Conservation (phyloP, 768 basidiomycete species). For the Chalciporus chontae region DNA sequence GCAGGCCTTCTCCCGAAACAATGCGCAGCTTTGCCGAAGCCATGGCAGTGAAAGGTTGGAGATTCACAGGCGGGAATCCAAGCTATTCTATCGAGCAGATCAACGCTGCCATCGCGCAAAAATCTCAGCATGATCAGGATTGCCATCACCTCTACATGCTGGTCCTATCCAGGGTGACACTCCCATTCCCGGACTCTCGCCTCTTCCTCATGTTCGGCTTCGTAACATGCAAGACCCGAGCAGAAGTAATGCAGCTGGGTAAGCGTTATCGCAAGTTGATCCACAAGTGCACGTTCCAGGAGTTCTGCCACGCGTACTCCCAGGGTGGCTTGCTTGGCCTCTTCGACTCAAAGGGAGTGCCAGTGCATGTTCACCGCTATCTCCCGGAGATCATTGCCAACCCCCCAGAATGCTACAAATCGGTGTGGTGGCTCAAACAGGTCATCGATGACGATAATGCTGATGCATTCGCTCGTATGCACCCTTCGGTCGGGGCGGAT, state of each 20-base stretch:
- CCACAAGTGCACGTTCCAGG: constrained; percentile 8
- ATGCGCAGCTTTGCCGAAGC: not conserved
- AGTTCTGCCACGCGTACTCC: constrained; percentile 6
- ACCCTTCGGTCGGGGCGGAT: constrained; percentile 1
- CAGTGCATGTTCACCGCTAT: not conserved
- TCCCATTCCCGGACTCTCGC: not conserved
- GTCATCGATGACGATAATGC: not conserved
- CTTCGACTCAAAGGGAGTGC: constrained; percentile 1
- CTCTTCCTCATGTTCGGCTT: constrained; percentile 19
- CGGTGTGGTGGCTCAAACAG: constrained; percentile 13
- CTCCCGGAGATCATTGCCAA: constrained; percentile 2
- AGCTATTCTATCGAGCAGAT: not conserved
- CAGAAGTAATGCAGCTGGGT: constrained; percentile 3
- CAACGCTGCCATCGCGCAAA: not conserved
- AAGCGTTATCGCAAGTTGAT: constrained; percentile 1
- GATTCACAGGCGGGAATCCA: constrained; percentile 6
- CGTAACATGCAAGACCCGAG: constrained; percentile 12
- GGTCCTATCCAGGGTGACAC: not conserved
- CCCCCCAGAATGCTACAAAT: not conserved
- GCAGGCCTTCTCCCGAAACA: not conserved
- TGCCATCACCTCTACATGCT: constrained; percentile 2
- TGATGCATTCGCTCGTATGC: not conserved
- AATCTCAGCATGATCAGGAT: not conserved
- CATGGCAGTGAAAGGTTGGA: constrained; percentile 1
- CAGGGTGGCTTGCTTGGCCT: constrained; percentile 1